A percentile compares a stretch with the other conserved stretches of the same genome.
phyloP scores from a whole-genome alignment of 495 filamentous ascomycete species.

The Hypoxylon fuscum region DNA sequence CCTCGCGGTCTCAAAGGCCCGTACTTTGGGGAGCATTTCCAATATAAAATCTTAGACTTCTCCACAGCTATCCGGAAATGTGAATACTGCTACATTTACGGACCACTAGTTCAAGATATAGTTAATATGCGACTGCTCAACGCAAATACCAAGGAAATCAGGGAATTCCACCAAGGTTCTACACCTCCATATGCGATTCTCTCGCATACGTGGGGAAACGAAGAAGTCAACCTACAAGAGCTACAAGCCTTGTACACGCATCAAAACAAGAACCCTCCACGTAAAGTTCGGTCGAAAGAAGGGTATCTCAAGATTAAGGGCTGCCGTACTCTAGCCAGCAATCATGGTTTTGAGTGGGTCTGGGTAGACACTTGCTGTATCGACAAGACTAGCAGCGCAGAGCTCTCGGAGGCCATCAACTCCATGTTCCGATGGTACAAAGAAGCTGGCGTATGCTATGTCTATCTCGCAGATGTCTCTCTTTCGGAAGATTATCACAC shows the following conservation, averaged over 20 bases:
- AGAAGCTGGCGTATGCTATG: constrained; percentile 34
- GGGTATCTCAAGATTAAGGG: constrained; percentile 22
- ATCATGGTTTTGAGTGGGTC: constrained; percentile 22
- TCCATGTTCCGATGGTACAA: constrained; percentile 41
- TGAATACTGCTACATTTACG: no score
- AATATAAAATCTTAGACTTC: no score
- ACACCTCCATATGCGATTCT: constrained; percentile 45
- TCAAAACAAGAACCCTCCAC: not conserved
- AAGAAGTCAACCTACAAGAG: constrained; percentile 43
- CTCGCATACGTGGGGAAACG: constrained; percentile 45
- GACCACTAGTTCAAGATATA: no score
- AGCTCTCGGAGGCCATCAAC: no score
- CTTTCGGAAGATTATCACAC: no score
- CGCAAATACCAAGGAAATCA: not conserved
- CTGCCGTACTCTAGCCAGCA: not conserved
- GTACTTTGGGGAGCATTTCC: no score
- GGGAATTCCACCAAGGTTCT: not conserved
- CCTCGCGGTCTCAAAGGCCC: no score
- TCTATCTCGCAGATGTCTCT: constrained; percentile 22
- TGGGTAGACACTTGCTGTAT: constrained; percentile 45
- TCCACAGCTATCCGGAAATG: no score
- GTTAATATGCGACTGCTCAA: not conserved
- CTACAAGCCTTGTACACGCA: not conserved
- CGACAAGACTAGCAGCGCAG: constrained; percentile 35
- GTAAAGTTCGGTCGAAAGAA: not conserved